These are phyloP conservation scores for Onygenales sp. DNA, from an alignment of 2,329 filamentous ascomycete species.

Conservation along the genomic window DNA sequence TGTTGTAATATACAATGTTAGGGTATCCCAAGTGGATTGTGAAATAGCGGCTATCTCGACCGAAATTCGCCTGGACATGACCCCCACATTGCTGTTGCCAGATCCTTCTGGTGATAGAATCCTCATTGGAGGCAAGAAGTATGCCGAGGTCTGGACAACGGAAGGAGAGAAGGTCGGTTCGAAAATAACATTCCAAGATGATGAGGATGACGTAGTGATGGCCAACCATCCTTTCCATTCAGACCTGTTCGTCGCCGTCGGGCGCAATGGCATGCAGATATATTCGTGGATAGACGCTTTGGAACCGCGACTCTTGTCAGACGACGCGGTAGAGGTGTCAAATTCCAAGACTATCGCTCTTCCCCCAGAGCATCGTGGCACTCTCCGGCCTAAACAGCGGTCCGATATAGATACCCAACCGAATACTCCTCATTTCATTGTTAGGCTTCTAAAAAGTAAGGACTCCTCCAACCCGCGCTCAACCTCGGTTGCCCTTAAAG, in stretches of 20 bases:
- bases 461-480: neutral
- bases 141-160: neutral
- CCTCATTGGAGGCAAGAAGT: neutral
- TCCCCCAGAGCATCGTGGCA: neutral
- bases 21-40: neutral
- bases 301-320: neutral
- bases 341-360: neutral
- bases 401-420: neutral
- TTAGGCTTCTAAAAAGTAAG: neutral
- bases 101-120: neutral
- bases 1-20: conserved; percentile 12
- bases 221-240: neutral
- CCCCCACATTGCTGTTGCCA: neutral
- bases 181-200: neutral
- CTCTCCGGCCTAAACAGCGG: neutral
- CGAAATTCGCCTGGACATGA: neutral
- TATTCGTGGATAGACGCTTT: neutral
- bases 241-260: neutral
- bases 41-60: neutral
- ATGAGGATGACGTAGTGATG: neutral
- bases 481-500: neutral
- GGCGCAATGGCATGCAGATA: neutral
- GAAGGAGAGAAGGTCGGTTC: neutral
- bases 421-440: neutral
- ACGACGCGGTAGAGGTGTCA: neutral